A percentile compares a stretch with the other conserved stretches of the same genome.
Evolutionary conservation across 495 filamentous ascomycete species (phyloP).

Genomic region (Neurospora sp.): DNA sequence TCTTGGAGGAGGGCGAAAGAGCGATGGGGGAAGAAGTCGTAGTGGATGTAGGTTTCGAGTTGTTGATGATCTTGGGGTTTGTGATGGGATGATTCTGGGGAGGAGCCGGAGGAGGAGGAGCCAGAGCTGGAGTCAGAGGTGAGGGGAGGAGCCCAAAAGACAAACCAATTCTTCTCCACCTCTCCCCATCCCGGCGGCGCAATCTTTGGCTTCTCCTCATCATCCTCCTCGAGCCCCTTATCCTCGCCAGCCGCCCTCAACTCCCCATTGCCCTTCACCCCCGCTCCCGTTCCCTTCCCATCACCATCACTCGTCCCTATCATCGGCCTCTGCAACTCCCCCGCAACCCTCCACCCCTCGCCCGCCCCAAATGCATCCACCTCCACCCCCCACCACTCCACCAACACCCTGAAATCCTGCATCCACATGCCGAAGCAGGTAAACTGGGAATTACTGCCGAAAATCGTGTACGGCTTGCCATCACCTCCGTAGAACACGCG

Average conservation of each 20-base stretch:
- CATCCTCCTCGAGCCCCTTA: not conserved
- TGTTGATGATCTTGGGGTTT: not conserved
- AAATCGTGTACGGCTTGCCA: constrained; percentile 31
- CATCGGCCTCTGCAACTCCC: constrained; percentile 37
- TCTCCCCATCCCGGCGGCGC: constrained; percentile 3
- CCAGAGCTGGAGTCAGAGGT: not conserved
- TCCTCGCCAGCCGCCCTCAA: not conserved
- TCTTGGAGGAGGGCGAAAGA: constrained; percentile 30
- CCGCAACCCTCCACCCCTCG: constrained; percentile 25
- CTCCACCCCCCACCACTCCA: constrained; percentile 25
- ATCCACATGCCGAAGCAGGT: constrained; percentile 46
- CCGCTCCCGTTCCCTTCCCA: not conserved
- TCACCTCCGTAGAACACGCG: constrained; percentile 41
- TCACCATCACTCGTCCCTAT: constrained; percentile 4
- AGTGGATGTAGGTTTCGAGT: constrained; percentile 34
- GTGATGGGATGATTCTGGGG: not conserved
- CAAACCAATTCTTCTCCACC: constrained; percentile 48
- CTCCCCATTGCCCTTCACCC: not conserved
- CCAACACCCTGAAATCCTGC: constrained; percentile 37
- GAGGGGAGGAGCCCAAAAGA: constrained; percentile 38
- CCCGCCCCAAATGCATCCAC: not conserved
- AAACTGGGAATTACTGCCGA: constrained; percentile 37
- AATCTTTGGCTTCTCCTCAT: not conserved
- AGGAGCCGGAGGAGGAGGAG: not conserved
- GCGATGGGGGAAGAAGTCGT: constrained; percentile 37